Conservation (phyloP, 2,329 filamentous ascomycete genomes). For the Zarea fungicola region DNA sequence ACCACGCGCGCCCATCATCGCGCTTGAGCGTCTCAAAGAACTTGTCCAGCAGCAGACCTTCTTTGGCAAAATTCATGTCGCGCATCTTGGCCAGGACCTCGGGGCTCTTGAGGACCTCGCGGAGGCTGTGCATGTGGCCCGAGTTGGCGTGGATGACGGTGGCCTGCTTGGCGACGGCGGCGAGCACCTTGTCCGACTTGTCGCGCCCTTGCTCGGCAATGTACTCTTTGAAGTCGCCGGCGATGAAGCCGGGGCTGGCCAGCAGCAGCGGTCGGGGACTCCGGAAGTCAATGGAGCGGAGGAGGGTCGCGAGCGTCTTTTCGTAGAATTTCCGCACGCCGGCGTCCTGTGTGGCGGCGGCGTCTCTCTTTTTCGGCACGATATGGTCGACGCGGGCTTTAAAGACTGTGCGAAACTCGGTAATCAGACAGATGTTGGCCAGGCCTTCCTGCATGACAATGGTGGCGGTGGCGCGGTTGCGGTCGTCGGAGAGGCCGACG, state of each 20-base stretch:
- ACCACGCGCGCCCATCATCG: slow-evolving; percentile 87
- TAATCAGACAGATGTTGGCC: slow-evolving; percentile 78
- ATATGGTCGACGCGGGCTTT: slow-evolving; percentile 57
- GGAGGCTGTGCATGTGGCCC: slow-evolving; percentile 79
- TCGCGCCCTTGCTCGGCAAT: slow-evolving; percentile 55
- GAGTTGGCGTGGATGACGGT: slow-evolving; percentile 79
- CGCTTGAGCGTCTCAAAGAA: slow-evolving; percentile 73
- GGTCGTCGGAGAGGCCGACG: slow-evolving; percentile 73
- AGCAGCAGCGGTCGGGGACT: slow-evolving; percentile 69
- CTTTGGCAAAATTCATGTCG: slow-evolving; percentile 81
- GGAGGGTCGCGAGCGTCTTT: slow-evolving; percentile 67
- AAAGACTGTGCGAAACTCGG: slow-evolving; percentile 71
- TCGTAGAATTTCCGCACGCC: slow-evolving; percentile 71
- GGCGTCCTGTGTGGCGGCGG: slow-evolving; percentile 61
- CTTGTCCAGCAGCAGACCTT: slow-evolving; percentile 78
- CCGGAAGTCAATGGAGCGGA: slow-evolving; percentile 71
- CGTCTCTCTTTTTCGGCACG: slow-evolving; percentile 63
- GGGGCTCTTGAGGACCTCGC: slow-evolving; percentile 78
- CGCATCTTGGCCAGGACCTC: slow-evolving; percentile 73
- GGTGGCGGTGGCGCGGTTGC: slow-evolving; percentile 77
- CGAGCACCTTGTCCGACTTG: slow-evolving; percentile 63
- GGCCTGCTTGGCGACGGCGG: slow-evolving; percentile 54
- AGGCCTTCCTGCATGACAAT: slow-evolving; percentile 90
- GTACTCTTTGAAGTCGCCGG: slow-evolving; percentile 72
- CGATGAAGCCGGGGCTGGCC: slow-evolving; percentile 85